Evolutionary conservation across 106 monocot genomes (phyloP).

Genomic region (Narthecium ossifragum): DNA sequence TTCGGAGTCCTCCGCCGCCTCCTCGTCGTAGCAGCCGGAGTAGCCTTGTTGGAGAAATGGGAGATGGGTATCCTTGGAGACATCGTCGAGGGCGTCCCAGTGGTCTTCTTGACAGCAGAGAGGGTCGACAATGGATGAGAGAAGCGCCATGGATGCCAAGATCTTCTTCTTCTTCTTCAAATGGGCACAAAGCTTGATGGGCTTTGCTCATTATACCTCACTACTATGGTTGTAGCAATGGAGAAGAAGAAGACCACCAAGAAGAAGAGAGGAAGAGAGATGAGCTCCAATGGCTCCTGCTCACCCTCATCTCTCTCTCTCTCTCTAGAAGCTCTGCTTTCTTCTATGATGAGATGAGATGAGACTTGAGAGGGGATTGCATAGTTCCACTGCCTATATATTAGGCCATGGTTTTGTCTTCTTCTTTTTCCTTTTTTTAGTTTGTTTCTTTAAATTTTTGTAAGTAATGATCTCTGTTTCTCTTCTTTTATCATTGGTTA

Average conservation of each 20-base stretch:
- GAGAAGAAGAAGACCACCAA: background rate
- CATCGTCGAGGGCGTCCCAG: slow-evolving; percentile 16
- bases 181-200: no score
- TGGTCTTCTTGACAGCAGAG: slow-evolving; percentile 43
- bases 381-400: no score
- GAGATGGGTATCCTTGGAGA: no score
- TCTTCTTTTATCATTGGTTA: no score
- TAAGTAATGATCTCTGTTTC: no score
- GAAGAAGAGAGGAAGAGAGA: slow-evolving; percentile 1
- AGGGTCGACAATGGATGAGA: slow-evolving; percentile 14
- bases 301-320: no score
- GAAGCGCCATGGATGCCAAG: background rate
- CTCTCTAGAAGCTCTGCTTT: no score
- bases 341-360: no score
- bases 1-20: slow-evolving; percentile 11
- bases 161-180: slow-evolving; percentile 1
- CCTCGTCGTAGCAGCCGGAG: background rate
- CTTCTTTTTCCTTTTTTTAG: no score
- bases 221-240: background rate
- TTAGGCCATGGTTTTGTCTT: no score
- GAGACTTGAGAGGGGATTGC: no score
- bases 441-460: no score
- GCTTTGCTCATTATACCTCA: background rate
- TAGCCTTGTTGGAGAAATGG: background rate
- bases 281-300: background rate